phyloP scores from a whole-genome alignment of 2,329 filamentous ascomycete species.

The Cyanodermella asteris region DNA sequence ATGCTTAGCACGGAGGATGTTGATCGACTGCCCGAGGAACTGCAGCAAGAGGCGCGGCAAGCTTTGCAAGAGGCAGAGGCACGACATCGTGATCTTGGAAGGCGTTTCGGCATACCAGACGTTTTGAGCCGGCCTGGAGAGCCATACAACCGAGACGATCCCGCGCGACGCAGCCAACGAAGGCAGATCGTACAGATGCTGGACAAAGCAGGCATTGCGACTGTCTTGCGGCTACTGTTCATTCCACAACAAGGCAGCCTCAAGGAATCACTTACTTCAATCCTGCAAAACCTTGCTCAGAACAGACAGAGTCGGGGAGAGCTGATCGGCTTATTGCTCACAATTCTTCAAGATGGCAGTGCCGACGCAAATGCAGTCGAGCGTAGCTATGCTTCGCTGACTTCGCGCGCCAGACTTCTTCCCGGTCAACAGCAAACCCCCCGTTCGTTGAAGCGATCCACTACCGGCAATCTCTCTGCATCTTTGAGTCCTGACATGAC shows the following conservation, averaged over 20 bases:
- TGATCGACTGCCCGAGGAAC: too few species aligned
- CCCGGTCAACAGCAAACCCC: constrained; percentile 60
- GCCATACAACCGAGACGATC: too few species aligned
- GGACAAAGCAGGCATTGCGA: constrained; percentile 86
- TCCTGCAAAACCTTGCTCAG: constrained; percentile 79
- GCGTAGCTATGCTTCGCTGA: constrained; percentile 82
- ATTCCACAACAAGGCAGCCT: constrained; percentile 78
- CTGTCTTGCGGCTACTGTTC: constrained; percentile 95
- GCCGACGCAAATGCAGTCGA: constrained; percentile 84
- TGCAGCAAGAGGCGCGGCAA: too few species aligned
- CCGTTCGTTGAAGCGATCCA: constrained; percentile 52
- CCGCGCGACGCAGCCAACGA: constrained; percentile 38
- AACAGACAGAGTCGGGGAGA: constrained; percentile 92
- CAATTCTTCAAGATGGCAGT: constrained; percentile 88
- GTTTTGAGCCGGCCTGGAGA: too few species aligned
- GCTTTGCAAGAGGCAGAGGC: too few species aligned
- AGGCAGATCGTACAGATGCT: constrained; percentile 87
- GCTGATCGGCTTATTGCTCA: constrained; percentile 75
- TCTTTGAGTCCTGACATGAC: too few species aligned
- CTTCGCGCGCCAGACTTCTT: constrained; percentile 73
- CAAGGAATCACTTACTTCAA: constrained; percentile 60
- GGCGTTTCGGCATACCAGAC: too few species aligned
- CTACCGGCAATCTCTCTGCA: constrained; percentile 51
- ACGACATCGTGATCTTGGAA: too few species aligned
- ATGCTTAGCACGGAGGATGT: too few species aligned